These are phyloP conservation scores for Ascocoryne sarcoides DNA, from an alignment of 2,329 filamentous ascomycete genomes.

Conservation along the genomic window DNA sequence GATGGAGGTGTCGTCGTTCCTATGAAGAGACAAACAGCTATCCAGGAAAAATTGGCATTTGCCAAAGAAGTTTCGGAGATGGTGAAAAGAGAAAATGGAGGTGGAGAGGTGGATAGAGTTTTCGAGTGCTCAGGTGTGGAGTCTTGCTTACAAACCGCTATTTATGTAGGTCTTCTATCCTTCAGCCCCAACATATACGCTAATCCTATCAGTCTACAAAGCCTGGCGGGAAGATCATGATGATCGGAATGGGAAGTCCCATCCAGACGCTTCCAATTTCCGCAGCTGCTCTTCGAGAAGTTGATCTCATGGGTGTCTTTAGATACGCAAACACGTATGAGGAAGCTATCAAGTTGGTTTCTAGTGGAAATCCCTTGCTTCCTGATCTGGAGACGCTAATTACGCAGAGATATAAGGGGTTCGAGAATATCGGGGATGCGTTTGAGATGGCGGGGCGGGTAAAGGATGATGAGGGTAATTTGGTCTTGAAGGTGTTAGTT, in stretches of 20 bases:
- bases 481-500: constrained; percentile 29
- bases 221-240: constrained; percentile 61
- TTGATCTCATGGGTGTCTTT: constrained; percentile 69
- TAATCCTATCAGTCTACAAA: constrained; percentile 40
- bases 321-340: constrained; percentile 85
- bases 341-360: constrained; percentile 76
- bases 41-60: constrained; percentile 26
- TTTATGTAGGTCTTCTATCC: constrained; percentile 41
- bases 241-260: constrained; percentile 72
- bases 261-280: constrained; percentile 67
- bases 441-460: constrained; percentile 76
- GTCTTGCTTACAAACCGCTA: constrained; percentile 46
- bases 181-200: background rate
- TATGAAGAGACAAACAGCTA: constrained; percentile 23
- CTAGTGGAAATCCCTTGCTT: constrained; percentile 54
- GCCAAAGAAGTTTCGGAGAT: constrained; percentile 29
- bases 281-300: constrained; percentile 64
- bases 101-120: constrained; percentile 54
- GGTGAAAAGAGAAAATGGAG: constrained; percentile 46
- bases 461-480: constrained; percentile 26
- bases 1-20: constrained; percentile 25
- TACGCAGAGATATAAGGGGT: constrained; percentile 67
- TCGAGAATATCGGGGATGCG: constrained; percentile 79
- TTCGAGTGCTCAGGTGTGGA: constrained; percentile 53
- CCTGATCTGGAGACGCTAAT: constrained; percentile 74